Evolutionary conservation across 2,329 filamentous ascomycete species (phyloP), one percentile per base, ranked within the genome.

Genomic region (Rhynchosporium agropyri): DNA sequence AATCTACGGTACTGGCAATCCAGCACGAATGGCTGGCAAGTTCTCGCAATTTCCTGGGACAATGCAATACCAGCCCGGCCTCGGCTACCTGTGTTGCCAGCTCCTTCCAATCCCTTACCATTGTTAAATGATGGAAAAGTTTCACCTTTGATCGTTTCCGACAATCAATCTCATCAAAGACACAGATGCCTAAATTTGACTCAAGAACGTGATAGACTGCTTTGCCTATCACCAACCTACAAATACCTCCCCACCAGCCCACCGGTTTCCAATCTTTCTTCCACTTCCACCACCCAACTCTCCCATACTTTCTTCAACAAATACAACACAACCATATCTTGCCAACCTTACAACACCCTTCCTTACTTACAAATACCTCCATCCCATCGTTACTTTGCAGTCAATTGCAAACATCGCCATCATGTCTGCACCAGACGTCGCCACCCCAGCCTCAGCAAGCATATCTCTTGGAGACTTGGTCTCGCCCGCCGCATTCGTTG

Each of bases 381-480:
- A 58, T 8, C 31, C 33, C 55, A 45, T 36, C 36, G 43, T 38
- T 7, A 20, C 45, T 15, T 26, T 29, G 10, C 26, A 42, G 26
- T 54, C 20, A 36, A 29, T 49, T 40, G 45, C 42, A 40, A 40
- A 20, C 45, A 36, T 36, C 12, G 31, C 33, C 45, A 59, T 40
- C 1, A 59, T 59, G 56, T 59, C 56, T 31, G 38, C 46, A 9
- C 33, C 20, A 13, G 36, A 49, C 20, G 29, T 59, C 31, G 56
- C 43, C 26, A 50, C 45, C 38, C 46, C 46, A 9, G 40, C 43
- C 9, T 28, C 15, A 1, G 31, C 46, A 4, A 33, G 43, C 29
- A 50, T 59, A 8, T 49, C 43, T 29, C 46, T 59, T 13, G 56
- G 56, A 49, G 56, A 59, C 46, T 45, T 59, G 7, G 28, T 59